Percentiles rank a stretch among this genome's conserved stretches.
Evolutionary conservation across 164 flowering plant species (phyloP).

Genomic region (Berberis thunbergii): DNA sequence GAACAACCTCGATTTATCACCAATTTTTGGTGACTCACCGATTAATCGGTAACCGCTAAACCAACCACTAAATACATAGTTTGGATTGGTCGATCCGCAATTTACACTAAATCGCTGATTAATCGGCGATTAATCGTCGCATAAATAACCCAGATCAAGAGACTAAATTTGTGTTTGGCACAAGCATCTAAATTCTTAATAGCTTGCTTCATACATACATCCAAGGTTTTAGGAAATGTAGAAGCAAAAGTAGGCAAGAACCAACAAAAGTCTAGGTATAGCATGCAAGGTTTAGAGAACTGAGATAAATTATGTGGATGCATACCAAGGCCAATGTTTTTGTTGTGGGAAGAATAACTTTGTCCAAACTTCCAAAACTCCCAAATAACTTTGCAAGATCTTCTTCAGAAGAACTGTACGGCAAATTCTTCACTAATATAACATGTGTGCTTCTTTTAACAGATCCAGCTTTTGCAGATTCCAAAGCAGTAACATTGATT

Average conservation of each 20-base stretch:
- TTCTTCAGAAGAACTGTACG: constrained; percentile 71
- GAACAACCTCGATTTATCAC: too few species aligned
- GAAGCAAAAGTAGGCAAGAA: not conserved
- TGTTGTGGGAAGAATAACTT: constrained; percentile 78
- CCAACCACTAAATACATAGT: too few species aligned
- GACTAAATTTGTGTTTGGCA: too few species aligned
- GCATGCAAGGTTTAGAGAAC: not conserved
- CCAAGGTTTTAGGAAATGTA: not conserved
- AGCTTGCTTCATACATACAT: too few species aligned
- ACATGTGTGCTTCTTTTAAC: constrained; percentile 80
- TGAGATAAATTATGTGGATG: not conserved
- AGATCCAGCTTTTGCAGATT: constrained; percentile 51
- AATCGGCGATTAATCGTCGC: too few species aligned
- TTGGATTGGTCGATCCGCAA: too few species aligned
- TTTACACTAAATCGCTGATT: too few species aligned
- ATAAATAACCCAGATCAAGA: too few species aligned
- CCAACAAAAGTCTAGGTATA: not conserved
- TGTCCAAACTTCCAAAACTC: constrained; percentile 79
- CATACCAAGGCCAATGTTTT: constrained; percentile 89
- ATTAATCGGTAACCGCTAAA: too few species aligned
- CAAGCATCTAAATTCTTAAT: too few species aligned
- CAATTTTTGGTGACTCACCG: too few species aligned
- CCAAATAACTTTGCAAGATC: constrained; percentile 81
- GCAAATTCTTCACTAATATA: constrained; percentile 85
- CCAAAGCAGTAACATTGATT: constrained; percentile 60